Percentiles rank a stretch among this genome's conserved stretches.
phyloP scores from a whole-genome alignment of 768 basidiomycete species.

The Lactifluus volemus region DNA sequence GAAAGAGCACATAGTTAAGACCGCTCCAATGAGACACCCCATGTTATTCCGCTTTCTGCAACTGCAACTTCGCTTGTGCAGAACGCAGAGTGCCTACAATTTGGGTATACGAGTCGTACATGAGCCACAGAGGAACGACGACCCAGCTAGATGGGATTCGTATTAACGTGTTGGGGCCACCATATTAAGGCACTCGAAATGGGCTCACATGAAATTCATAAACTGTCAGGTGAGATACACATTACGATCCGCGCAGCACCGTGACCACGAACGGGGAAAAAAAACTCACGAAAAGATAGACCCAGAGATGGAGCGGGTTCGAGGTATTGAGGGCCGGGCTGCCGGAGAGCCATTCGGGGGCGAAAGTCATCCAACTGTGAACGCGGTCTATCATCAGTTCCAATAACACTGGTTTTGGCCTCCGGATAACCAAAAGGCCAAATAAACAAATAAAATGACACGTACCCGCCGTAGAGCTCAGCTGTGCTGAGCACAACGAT shows the following conservation, averaged over 20 bases:
- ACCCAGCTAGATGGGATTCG: constrained; percentile 54
- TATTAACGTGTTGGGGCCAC: constrained; percentile 1
- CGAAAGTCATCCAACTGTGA: constrained; percentile 72
- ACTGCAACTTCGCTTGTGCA: constrained; percentile 3
- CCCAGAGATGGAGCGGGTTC: constrained; percentile 65
- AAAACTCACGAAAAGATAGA: constrained; percentile 63
- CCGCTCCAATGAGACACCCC: background rate
- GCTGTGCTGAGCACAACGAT: constrained; percentile 66
- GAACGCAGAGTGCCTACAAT: constrained; percentile 54
- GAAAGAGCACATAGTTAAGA: background rate
- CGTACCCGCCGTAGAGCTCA: constrained; percentile 70
- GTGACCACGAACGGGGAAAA: constrained; percentile 24
- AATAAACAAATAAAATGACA: background rate
- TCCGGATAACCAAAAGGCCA: no score
- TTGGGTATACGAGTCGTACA: constrained; percentile 68
- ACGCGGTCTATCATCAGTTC: no score
- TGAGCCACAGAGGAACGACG: constrained; percentile 60
- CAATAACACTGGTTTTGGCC: no score
- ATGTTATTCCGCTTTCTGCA: constrained; percentile 3
- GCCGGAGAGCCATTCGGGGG: constrained; percentile 77
- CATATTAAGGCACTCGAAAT: background rate
- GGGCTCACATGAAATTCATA: constrained; percentile 68
- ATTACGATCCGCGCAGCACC: constrained; percentile 23
- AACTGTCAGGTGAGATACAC: constrained; percentile 36
- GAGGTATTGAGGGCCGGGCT: constrained; percentile 64